Base-by-base conservation (phyloP, 2,329 filamentous ascomycete species). In the Sclerotinia sclerotiorum region DNA sequence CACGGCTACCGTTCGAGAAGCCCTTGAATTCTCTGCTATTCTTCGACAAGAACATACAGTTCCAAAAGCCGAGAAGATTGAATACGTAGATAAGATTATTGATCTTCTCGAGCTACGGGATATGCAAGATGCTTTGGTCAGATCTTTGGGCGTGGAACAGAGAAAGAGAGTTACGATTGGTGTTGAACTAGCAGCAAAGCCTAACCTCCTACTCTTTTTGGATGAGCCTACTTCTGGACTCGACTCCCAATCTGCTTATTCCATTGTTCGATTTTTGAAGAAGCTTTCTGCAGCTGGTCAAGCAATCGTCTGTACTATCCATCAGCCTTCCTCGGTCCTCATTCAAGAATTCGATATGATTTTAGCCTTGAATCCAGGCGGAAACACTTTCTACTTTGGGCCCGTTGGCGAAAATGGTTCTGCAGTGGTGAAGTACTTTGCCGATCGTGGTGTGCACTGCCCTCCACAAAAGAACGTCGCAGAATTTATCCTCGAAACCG, bases 261-360 rank as follows among this genome's bases (percentile, higher is more conserved):
- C 85, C 0, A 91, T 92, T 69, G 83, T 91, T 4, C 82, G 85
- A 1, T 91, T 91, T 79, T 75, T 91, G 67, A 88, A 87, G 80
- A 91, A 91, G 76, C 82, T 92, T 3, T 83, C 87, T 6, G 80
- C 83, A 10, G 86, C 88, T 17, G 89, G 89, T 1, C 88, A 91
- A 74, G 89, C 89, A 10, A 90, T 92, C 70, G 81, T 92, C 65
- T 91, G 89, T 78, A 92, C 89, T 0, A 91, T 92, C 66, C 89
- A 92, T 74, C 89, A 92, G 74, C 89, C 89, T 5, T 89, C 86
- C 2, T 88, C 87, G 1, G 84, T 90, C 69, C 81, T 92, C 2
- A 88, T 91, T 68, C 84, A 91, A 74, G 84, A 91, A 74, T 92
- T 92, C 78, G 89, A 92, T 76, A 90, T 90, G 84, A 86, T 92